phyloP scores from a whole-genome alignment of 83 land plant species.

The Picea mariana region DNA sequence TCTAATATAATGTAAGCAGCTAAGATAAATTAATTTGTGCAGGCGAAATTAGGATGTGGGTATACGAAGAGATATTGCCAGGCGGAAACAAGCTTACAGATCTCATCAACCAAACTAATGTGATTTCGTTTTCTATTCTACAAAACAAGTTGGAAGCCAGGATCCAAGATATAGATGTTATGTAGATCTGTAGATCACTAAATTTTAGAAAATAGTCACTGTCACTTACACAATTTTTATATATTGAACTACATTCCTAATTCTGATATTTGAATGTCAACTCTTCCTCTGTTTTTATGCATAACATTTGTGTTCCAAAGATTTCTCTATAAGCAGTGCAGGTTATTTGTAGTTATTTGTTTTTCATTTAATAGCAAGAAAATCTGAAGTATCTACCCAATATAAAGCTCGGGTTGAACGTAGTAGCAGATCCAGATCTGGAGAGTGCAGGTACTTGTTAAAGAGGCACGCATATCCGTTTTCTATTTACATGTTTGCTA shows the following conservation, averaged over 20 bases:
- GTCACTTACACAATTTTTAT: no score
- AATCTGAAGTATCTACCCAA: slow-evolving; percentile 93
- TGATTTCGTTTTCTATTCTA: slow-evolving; percentile 11
- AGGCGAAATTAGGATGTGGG: slow-evolving; percentile 98
- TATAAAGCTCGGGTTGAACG: slow-evolving; percentile 84
- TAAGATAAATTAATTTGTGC: slow-evolving; percentile 1
- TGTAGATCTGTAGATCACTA: no score
- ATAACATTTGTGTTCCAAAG: background rate
- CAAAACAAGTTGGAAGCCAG: no score
- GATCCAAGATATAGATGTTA: no score
- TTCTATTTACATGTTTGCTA: slow-evolving; percentile 9
- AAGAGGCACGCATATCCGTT: background rate
- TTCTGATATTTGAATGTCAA: background rate
- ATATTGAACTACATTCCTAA: no score
- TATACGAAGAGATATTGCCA: slow-evolving; percentile 76
- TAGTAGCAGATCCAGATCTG: slow-evolving; percentile 82
- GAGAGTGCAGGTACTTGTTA: slow-evolving; percentile 64
- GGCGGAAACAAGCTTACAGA: slow-evolving; percentile 76
- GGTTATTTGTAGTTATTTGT: background rate
- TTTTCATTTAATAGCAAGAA: slow-evolving; percentile 43
- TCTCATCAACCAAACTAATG: slow-evolving; percentile 73
- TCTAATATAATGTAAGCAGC: background rate
- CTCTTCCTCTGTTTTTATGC: background rate
- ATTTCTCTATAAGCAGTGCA: background rate
- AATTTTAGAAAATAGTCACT: no score